phyloP scores from a whole-genome alignment of 164 flowering plant species.

The Aristolochia fimbriata region DNA sequence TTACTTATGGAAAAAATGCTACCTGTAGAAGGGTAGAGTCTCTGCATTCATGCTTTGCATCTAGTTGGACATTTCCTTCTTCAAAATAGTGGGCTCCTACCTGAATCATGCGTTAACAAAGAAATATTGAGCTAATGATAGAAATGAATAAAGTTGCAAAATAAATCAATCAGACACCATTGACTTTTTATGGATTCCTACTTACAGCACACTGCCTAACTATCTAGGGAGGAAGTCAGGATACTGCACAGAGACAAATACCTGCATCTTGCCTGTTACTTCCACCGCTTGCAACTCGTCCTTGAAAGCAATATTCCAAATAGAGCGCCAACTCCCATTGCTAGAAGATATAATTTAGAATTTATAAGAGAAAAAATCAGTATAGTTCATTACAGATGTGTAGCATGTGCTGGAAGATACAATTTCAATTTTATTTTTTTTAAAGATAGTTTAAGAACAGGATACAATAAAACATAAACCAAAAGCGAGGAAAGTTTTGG shows the following conservation, averaged over 20 bases:
- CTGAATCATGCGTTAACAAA: constrained; percentile 29
- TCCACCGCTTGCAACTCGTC: constrained; percentile 71
- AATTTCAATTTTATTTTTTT: too few relatives aligned
- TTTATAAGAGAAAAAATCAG: too few relatives aligned
- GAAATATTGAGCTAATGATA: not conserved
- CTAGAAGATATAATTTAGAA: constrained; percentile 17
- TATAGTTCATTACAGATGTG: too few relatives aligned
- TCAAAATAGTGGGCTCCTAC: constrained; percentile 97
- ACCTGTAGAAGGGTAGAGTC: constrained; percentile 91
- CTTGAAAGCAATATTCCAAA: constrained; percentile 76
- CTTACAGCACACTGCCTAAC: too few relatives aligned
- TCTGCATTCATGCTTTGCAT: constrained; percentile 75
- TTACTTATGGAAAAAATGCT: not conserved
- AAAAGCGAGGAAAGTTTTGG: not conserved
- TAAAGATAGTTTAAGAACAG: not conserved
- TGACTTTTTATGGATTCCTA: too few relatives aligned
- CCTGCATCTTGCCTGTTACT: constrained; percentile 75
- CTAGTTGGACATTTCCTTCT: constrained; percentile 96
- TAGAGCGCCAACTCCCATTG: constrained; percentile 93
- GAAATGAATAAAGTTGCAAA: not conserved
- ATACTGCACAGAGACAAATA: constrained; percentile 10
- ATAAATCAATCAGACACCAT: not conserved
- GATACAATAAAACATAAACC: not conserved
- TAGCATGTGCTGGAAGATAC: too few relatives aligned
- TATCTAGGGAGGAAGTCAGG: too few relatives aligned